Evolutionary conservation across 345 rosid species (phyloP), one percentile per base, ranked within the genome.

Genomic region (Lepidium aucheri): DNA sequence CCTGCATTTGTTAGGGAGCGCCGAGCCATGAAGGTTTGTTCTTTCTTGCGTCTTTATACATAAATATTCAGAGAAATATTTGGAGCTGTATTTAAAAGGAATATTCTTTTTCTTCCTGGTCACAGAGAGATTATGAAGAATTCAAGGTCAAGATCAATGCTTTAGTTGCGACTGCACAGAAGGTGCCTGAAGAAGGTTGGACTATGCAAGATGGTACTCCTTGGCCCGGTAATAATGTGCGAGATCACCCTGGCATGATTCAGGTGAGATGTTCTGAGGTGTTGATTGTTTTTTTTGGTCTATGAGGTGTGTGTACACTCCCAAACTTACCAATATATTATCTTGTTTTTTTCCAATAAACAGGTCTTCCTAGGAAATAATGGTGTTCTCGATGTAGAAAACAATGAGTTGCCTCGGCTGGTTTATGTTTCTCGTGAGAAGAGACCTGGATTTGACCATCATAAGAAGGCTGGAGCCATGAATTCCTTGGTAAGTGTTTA

Each of bases 111-210:
- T 41, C 7, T 9, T 45, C 11, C 9, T 74, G 47, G 47, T 42
- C 67, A 24, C 77, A 88, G 97, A 83, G 97, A 68, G 93, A 90
- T 49, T 90, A 90, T 53, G 97, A 90, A 71, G 96, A 88, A 45
- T 90, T 90, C 68, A 90, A 86, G 69, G 80, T 90, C 41, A 78
- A 85, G 63, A 88, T 90, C 76, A 90, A 90, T 67, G 83, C 86
- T 32, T 74, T 90, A 60, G 96, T 90, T 73, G 76, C 91, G 12
- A 83, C 69, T 58, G 97, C 97, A 53, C 85, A 84, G 72, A 90
- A 90, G 82, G 96, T 88, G 45, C 97, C 97, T 36, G 97, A 90
- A 70, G 97, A 90, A 33, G 97, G 97, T 35, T 90, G 97, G 97
- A 90, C 95, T 35, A 90, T 90, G 97, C 97, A 90, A 73, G 96